These are phyloP conservation scores for Calonectria hawksworthii DNA, from an alignment of 2,329 filamentous ascomycete genomes.

Conservation along the genomic window DNA sequence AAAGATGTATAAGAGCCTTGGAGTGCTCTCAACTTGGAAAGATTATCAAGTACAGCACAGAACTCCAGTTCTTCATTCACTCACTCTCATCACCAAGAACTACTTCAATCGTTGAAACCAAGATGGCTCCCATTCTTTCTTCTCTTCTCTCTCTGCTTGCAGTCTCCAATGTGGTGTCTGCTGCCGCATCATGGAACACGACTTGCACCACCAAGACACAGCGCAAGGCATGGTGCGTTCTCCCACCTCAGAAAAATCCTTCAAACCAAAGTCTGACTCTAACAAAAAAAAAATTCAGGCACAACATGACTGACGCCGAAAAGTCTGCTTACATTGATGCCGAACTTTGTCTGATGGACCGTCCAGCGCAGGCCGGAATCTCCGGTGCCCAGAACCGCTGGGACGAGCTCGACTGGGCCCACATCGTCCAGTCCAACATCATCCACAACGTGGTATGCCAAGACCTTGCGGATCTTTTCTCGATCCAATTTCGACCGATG, in stretches of 20 bases:
- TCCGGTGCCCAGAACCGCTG: conserved; percentile 19
- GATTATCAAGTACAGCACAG: neutral
- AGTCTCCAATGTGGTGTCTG: neutral
- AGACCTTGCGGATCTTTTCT: neutral
- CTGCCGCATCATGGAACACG: neutral
- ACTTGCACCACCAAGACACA: conserved; percentile 11
- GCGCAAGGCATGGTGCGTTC: conserved; percentile 5
- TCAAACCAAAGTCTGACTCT: neutral
- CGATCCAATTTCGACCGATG: neutral
- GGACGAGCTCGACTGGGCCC: conserved; percentile 27
- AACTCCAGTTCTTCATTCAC: neutral
- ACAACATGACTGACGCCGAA: conserved; percentile 15
- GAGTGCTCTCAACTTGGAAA: neutral
- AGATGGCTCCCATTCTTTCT: neutral
- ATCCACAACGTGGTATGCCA: conserved; percentile 31
- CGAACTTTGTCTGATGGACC: conserved; percentile 19
- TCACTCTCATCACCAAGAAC: neutral
- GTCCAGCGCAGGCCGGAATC: conserved; percentile 14
- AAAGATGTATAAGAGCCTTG: neutral
- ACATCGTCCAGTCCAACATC: conserved; percentile 22
- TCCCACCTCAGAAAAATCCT: neutral
- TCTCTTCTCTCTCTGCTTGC: neutral
- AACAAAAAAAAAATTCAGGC: neutral
- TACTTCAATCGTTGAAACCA: neutral
- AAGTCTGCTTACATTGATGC: conserved; percentile 25